A percentile compares a stretch with the other conserved stretches of the same genome.
Evolutionary conservation across 75 land plant species (phyloP).

Genomic region (Adiantum capillusveneris): DNA sequence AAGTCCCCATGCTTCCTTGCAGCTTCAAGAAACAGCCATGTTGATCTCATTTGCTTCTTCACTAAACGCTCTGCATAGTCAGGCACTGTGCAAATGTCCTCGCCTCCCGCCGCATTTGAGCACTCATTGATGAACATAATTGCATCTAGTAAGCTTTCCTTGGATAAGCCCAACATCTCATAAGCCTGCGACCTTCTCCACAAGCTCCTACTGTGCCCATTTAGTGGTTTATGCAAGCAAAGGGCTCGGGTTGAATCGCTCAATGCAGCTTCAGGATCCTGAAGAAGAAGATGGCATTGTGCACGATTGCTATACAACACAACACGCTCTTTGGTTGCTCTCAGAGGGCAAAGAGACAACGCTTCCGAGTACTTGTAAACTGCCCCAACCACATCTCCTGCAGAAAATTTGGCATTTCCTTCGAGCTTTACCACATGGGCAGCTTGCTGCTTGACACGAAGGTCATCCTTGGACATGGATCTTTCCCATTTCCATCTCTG

Average conservation of each 20-base stretch:
- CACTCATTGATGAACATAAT: slow-evolving; percentile 49
- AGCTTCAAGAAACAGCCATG: slow-evolving; percentile 44
- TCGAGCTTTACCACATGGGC: slow-evolving; percentile 35
- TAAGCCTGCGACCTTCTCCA: slow-evolving; percentile 87
- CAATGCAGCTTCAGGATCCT: slow-evolving; percentile 41
- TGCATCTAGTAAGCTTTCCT: slow-evolving; percentile 72
- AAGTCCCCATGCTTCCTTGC: slow-evolving; percentile 31
- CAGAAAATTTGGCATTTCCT: slow-evolving; percentile 43
- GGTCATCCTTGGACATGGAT: slow-evolving; percentile 28
- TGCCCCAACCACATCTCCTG: slow-evolving; percentile 49
- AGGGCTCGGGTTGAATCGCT: slow-evolving; percentile 74
- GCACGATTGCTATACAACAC: slow-evolving; percentile 74
- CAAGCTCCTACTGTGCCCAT: slow-evolving; percentile 55
- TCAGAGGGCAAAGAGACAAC: slow-evolving; percentile 48
- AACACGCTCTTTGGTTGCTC: slow-evolving; percentile 45
- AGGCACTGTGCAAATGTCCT: slow-evolving; percentile 28
- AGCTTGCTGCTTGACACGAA: slow-evolving; percentile 26
- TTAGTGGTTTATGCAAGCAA: slow-evolving; percentile 35
- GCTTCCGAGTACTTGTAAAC: slow-evolving; percentile 40
- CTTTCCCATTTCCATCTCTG: slow-evolving; percentile 34
- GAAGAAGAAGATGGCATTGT: slow-evolving; percentile 52
- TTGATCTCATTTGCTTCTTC: slow-evolving; percentile 64
- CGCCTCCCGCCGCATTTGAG: not conserved
- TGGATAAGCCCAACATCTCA: slow-evolving; percentile 58
- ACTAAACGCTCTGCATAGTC: slow-evolving; percentile 56